Evolutionary conservation across 2,329 filamentous ascomycete species (phyloP).

Genomic region (Fusarium coicis): DNA sequence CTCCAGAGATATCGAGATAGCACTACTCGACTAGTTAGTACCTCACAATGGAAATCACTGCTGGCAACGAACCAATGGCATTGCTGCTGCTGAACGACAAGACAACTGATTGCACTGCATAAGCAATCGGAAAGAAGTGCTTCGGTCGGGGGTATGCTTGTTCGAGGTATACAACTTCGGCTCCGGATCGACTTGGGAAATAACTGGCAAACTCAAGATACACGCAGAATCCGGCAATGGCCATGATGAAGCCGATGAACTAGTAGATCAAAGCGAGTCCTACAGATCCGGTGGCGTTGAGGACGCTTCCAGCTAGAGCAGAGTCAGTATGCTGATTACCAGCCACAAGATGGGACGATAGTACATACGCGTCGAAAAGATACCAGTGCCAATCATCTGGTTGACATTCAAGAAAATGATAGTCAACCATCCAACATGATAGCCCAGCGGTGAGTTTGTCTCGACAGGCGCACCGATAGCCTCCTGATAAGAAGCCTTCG

Average conservation of each 20-base stretch:
- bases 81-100: slow-evolving; percentile 75
- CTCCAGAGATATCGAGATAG: slow-evolving; percentile 71
- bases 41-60: no score
- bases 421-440: slow-evolving; percentile 65
- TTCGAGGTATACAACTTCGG: slow-evolving; percentile 75
- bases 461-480: slow-evolving; percentile 71
- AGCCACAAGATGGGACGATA: no score
- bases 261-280: slow-evolving; percentile 72
- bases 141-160: slow-evolving; percentile 73
- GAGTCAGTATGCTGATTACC: neutral
- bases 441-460: slow-evolving; percentile 66
- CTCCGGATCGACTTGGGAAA: slow-evolving; percentile 73
- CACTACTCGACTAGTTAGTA: slow-evolving; percentile 50
- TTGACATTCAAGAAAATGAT: slow-evolving; percentile 70
- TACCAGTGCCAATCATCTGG: slow-evolving; percentile 71
- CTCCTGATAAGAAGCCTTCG: slow-evolving; percentile 66
- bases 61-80: slow-evolving; percentile 54
- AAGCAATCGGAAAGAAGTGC: slow-evolving; percentile 72
- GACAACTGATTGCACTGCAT: slow-evolving; percentile 71
- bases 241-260: slow-evolving; percentile 70
- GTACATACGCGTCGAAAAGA: slow-evolving; percentile 70
- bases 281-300: slow-evolving; percentile 68
- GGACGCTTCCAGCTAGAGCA: slow-evolving; percentile 53
- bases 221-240: slow-evolving; percentile 63
- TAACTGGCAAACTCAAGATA: slow-evolving; percentile 74